Evolutionary conservation across 306 rosid species (phyloP).

Genomic region (Neltuma alba): DNA sequence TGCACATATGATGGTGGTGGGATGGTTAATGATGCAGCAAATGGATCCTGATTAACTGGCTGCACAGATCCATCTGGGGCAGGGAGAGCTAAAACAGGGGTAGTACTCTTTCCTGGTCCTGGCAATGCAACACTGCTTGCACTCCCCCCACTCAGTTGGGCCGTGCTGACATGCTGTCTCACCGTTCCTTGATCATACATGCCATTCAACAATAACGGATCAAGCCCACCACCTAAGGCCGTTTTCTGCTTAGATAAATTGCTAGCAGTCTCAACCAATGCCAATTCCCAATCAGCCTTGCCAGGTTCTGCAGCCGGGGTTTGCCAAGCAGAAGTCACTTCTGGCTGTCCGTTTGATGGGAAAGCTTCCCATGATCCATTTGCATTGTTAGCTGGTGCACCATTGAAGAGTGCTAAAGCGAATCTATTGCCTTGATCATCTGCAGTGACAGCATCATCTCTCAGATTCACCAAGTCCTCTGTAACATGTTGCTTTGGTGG

Average conservation of each 20-base stretch:
- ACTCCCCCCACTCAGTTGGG: slow-evolving; percentile 89
- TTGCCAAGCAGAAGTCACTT: slow-evolving; percentile 98
- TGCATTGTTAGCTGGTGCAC: slow-evolving; percentile 57
- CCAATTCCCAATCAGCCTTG: slow-evolving; percentile 97
- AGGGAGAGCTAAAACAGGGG: slow-evolving; percentile 93
- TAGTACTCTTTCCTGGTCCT: slow-evolving; percentile 60
- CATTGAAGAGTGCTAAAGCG: slow-evolving; percentile 93
- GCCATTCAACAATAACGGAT: slow-evolving; percentile 84
- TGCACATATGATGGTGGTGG: slow-evolving; percentile 98
- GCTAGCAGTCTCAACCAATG: slow-evolving; percentile 94
- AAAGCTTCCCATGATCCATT: slow-evolving; percentile 99
- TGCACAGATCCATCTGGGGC: slow-evolving; percentile 95
- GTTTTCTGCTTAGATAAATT: slow-evolving; percentile 74
- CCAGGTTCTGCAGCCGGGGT: slow-evolving; percentile 90
- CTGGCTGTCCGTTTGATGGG: slow-evolving; percentile 80
- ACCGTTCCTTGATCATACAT: slow-evolving; percentile 98
- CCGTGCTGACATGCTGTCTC: slow-evolving; percentile 85
- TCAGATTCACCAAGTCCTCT: slow-evolving; percentile 80
- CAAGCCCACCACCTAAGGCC: slow-evolving; percentile 85
- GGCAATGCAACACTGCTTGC: slow-evolving; percentile 98
- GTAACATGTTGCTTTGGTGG: slow-evolving; percentile 51
- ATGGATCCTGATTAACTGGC: slow-evolving; percentile 90
- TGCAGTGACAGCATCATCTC: slow-evolving; percentile 72
- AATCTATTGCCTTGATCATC: slow-evolving; percentile 85
- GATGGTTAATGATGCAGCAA: slow-evolving; percentile 75